These are phyloP conservation scores for Circinella umbellata DNA, from an alignment of 371 early-diverging fungal genomes.

Conservation along the genomic window DNA sequence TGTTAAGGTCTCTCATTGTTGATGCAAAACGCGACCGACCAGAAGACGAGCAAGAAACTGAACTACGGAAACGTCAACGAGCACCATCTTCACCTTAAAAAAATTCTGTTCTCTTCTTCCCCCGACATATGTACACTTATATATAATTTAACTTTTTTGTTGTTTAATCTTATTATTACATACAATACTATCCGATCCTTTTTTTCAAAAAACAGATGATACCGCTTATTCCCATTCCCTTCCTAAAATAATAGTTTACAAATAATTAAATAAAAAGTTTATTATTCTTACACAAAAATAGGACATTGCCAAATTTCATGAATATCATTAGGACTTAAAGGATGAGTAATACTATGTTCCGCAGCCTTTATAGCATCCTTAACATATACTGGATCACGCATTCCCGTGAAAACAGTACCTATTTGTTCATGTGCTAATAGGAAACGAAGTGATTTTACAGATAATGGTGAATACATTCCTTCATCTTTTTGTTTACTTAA, in stretches of 20 bases:
- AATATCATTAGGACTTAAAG: conserved; percentile 29
- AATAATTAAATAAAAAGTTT: not conserved
- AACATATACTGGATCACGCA: conserved; percentile 68
- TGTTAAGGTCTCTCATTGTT: conserved; percentile 27
- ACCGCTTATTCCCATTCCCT: not conserved
- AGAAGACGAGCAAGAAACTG: not conserved
- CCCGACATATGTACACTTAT: too few relatives aligned
- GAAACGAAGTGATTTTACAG: conserved; percentile 57
- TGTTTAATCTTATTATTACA: too few relatives aligned
- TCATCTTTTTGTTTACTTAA: conserved; percentile 31
- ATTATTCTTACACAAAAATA: conserved; percentile 20
- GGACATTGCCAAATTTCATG: conserved; percentile 44
- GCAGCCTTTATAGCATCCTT: conserved; percentile 58
- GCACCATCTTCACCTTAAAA: not conserved
- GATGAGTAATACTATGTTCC: conserved; percentile 9
- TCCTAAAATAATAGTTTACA: not conserved
- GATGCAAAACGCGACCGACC: conserved; percentile 12
- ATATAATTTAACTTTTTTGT: too few relatives aligned
- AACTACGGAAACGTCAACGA: conserved; percentile 1
- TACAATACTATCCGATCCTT: too few relatives aligned
- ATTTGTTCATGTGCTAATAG: conserved; percentile 54
- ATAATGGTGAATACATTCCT: conserved; percentile 54
- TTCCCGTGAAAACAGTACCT: conserved; percentile 77
- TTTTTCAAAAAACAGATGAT: too few relatives aligned
- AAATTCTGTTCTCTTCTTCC: too few relatives aligned